phyloP scores from a whole-genome alignment of 1,139 yeast genomes.

The Yamadazyma diddensiae region DNA sequence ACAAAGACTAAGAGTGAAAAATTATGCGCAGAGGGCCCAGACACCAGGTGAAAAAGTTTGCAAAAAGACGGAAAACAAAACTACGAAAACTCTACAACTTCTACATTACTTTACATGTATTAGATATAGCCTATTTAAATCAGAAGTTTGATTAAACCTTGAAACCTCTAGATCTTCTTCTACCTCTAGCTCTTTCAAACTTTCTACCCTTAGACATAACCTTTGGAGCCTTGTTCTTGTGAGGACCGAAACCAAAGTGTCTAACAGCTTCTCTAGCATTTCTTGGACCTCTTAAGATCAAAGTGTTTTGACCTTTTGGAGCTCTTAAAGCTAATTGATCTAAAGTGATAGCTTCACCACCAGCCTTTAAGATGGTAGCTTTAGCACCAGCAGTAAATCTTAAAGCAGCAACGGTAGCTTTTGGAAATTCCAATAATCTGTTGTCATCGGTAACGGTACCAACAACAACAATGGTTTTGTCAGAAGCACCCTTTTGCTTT shows the following conservation, averaged over 20 bases:
- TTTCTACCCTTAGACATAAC: conserved; percentile 96
- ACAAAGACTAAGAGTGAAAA: too few species aligned
- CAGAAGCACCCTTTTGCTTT: conserved; percentile 78
- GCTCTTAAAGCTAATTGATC: conserved; percentile 99
- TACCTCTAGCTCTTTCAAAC: conserved; percentile 99
- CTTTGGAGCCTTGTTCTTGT: conserved; percentile 99
- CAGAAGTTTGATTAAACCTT: conserved; percentile 76
- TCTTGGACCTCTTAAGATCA: conserved; percentile 98
- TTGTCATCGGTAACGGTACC: conserved; percentile 99
- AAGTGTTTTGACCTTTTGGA: conserved; percentile 99
- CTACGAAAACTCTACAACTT: too few species aligned
- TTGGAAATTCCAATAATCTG: conserved; percentile 93
- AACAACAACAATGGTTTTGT: conserved; percentile 95
- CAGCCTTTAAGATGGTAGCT: conserved; percentile 95
- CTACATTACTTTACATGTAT: neutral
- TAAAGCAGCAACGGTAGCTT: conserved; percentile 97
- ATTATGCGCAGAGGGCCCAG: too few species aligned
- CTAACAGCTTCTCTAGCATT: conserved; percentile 98
- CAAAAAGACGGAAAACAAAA: too few species aligned
- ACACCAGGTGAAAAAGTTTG: too few species aligned
- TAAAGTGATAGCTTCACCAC: conserved; percentile 99
- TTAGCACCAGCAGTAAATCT: conserved; percentile 99
- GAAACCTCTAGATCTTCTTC: conserved; percentile 99
- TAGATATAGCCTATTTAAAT: conserved; percentile 4
- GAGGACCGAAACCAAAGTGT: conserved; percentile 99